phyloP scores from a whole-genome alignment of 1,284 basidiomycete species.

The Apiotrichum domesticum region DNA sequence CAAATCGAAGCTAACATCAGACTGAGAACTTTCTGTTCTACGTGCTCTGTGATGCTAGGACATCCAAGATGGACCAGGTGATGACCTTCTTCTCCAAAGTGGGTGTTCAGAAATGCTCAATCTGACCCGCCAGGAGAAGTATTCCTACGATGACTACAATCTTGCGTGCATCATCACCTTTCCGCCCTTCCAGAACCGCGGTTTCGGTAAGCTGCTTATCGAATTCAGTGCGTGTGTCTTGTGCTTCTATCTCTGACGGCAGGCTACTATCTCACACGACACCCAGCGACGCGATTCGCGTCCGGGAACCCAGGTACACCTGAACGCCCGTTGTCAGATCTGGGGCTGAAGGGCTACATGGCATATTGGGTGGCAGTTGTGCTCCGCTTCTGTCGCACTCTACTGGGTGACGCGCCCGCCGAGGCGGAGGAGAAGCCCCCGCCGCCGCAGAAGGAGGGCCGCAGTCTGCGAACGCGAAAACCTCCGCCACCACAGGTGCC shows the following conservation, averaged over 20 bases:
- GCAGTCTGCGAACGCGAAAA: constrained; percentile 19
- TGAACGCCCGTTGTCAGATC: constrained; percentile 87
- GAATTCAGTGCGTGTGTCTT: constrained; percentile 71
- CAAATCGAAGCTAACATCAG: constrained; percentile 5
- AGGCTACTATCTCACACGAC: constrained; percentile 87
- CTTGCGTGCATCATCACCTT: constrained; percentile 94
- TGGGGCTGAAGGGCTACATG: constrained; percentile 85
- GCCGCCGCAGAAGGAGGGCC: constrained; percentile 7
- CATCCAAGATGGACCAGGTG: constrained; percentile 69
- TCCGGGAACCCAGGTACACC: constrained; percentile 80
- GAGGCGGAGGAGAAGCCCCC: not conserved
- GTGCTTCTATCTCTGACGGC: not conserved
- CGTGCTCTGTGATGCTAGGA: constrained; percentile 74
- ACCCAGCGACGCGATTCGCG: constrained; percentile 36
- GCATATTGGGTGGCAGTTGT: constrained; percentile 85
- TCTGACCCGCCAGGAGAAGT: constrained; percentile 65
- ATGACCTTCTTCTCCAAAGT: constrained; percentile 96
- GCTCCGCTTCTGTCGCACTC: constrained; percentile 68
- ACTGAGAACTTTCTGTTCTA: constrained; percentile 69
- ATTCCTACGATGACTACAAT: constrained; percentile 95
- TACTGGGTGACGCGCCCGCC: constrained; percentile 22
- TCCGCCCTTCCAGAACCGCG: constrained; percentile 83
- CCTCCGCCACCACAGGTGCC: not conserved
- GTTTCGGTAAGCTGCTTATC: constrained; percentile 92
- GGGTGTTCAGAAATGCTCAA: not conserved